phyloP scores from a whole-genome alignment of 2,329 filamentous ascomycete genomes.

The Calonectria leucothoes region DNA sequence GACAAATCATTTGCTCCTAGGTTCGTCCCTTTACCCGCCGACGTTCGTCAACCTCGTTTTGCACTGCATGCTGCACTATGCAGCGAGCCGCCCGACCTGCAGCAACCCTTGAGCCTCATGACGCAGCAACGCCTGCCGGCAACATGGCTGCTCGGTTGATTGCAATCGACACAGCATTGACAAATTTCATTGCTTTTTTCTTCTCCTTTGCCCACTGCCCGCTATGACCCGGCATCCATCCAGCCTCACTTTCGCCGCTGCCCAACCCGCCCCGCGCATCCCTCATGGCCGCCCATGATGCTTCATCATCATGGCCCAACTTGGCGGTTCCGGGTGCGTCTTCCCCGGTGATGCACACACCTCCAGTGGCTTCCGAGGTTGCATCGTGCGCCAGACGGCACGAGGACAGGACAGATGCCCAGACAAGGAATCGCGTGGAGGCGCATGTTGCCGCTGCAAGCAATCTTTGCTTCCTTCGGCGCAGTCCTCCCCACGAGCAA shows the following conservation, averaged over 20 bases:
- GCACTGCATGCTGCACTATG: constrained; percentile 36
- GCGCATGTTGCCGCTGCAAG: constrained; percentile 42
- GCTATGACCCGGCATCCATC: neutral
- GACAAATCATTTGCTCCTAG: constrained; percentile 26
- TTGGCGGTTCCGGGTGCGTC: constrained; percentile 11
- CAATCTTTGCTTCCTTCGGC: constrained; percentile 31
- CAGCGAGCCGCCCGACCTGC: constrained; percentile 37
- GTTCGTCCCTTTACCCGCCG: constrained; percentile 32
- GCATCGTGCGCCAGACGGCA: constrained; percentile 34
- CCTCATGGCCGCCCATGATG: constrained; percentile 9
- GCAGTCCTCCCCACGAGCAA: neutral
- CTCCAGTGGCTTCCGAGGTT: constrained; percentile 29
- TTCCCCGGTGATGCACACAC: constrained; percentile 28
- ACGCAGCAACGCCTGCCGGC: constrained; percentile 25
- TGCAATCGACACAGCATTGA: neutral
- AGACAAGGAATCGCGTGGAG: constrained; percentile 24
- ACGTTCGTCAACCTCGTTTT: constrained; percentile 30
- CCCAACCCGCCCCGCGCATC: neutral
- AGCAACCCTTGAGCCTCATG: constrained; percentile 40
- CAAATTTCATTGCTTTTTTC: neutral
- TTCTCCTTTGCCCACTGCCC: neutral
- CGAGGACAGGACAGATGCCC: constrained; percentile 34
- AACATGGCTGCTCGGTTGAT: neutral
- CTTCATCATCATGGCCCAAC: constrained; percentile 29
- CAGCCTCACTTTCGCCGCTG: neutral